phyloP scores from a whole-genome alignment of 2,329 filamentous ascomycete genomes.

The Phialocephala sp. region DNA sequence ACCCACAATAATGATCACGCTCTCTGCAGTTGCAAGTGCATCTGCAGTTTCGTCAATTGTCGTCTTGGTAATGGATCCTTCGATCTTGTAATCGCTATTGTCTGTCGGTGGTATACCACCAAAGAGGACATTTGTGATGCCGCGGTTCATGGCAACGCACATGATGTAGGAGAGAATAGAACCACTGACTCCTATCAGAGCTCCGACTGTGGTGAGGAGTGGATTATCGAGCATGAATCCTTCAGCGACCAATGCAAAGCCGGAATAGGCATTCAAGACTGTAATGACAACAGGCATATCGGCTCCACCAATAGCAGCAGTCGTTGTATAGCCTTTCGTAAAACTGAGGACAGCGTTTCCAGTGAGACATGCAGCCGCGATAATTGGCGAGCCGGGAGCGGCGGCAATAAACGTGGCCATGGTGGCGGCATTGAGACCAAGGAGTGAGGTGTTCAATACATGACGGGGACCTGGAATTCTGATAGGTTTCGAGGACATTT shows the following conservation, averaged over 20 bases:
- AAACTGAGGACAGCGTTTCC: slow-evolving; percentile 82
- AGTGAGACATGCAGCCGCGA: slow-evolving; percentile 78
- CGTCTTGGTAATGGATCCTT: slow-evolving; percentile 79
- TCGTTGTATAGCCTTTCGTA: slow-evolving; percentile 86
- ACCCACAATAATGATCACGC: slow-evolving; percentile 82
- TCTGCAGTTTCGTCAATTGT: slow-evolving; percentile 83
- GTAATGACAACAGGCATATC: slow-evolving; percentile 95
- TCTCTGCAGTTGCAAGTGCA: slow-evolving; percentile 75
- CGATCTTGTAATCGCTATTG: slow-evolving; percentile 72
- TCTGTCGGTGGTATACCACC: slow-evolving; percentile 75
- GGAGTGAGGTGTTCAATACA: slow-evolving; percentile 73
- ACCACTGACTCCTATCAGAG: slow-evolving; percentile 85
- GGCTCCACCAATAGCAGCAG: slow-evolving; percentile 86
- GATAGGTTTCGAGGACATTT: slow-evolving; percentile 79
- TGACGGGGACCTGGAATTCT: slow-evolving; percentile 75
- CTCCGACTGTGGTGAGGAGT: slow-evolving; percentile 82
- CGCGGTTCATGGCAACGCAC: slow-evolving; percentile 92
- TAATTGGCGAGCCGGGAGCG: slow-evolving; percentile 77
- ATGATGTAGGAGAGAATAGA: slow-evolving; percentile 87
- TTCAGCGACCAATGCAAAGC: slow-evolving; percentile 88
- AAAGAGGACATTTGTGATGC: slow-evolving; percentile 87
- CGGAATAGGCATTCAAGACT: slow-evolving; percentile 88
- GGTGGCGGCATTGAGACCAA: slow-evolving; percentile 78
- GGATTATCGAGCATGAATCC: slow-evolving; percentile 92
- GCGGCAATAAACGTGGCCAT: slow-evolving; percentile 85